Evolutionary conservation across 176 grass and related monocot genomes (phyloP).

Genomic region (Carex scoparia): DNA sequence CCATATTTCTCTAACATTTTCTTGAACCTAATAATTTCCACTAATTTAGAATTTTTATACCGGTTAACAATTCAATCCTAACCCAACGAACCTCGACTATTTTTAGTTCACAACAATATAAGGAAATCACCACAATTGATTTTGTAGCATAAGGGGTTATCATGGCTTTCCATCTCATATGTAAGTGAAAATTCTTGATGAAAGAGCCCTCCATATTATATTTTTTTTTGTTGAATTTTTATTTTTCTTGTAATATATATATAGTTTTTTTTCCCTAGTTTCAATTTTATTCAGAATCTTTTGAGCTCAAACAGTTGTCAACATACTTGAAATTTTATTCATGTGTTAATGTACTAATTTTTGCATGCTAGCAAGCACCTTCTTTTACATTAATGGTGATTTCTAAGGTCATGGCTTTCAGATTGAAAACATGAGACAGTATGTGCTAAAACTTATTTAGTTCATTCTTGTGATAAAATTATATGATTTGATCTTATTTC

Average conservation of each 20-base stretch:
- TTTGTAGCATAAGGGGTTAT: not conserved
- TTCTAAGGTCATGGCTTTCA: not conserved
- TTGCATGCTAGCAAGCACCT: not conserved
- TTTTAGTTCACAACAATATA: not conserved
- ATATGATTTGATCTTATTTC: too few species aligned
- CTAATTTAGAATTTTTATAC: not conserved
- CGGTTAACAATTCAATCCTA: not conserved
- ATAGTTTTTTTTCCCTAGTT: not conserved
- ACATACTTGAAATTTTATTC: not conserved
- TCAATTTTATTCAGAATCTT: not conserved
- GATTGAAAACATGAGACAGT: not conserved
- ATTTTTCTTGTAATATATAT: too few species aligned
- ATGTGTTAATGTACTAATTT: not conserved
- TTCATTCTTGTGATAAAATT: not conserved
- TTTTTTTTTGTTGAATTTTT: not conserved
- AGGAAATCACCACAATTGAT: not conserved
- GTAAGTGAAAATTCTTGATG: not conserved
- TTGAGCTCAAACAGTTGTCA: not conserved
- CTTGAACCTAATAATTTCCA: not conserved
- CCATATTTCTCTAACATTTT: not conserved
- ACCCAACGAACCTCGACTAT: not conserved
- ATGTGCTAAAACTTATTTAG: not conserved
- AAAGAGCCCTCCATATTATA: not conserved
- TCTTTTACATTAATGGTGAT: not conserved
- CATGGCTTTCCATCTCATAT: not conserved